Conservation (phyloP, 1,139 yeast genomes). For the Sugiyamaella grinbergsii region DNA sequence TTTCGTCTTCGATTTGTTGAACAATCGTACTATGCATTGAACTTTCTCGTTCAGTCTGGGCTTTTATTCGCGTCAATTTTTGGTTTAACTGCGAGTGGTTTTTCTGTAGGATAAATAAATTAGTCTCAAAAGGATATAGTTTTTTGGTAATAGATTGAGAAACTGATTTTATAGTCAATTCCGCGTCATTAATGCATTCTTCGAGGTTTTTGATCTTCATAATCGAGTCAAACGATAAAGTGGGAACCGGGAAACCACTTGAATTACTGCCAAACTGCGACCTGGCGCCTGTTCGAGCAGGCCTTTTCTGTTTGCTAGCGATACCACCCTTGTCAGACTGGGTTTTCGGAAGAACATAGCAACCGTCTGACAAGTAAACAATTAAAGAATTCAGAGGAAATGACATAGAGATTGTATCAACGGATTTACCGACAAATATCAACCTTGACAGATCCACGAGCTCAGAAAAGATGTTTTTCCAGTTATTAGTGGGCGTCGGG, state of each 20-base stretch:
- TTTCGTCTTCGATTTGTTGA: slow-evolving; percentile 21
- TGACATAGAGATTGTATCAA: slow-evolving; percentile 28
- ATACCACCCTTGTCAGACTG: not conserved
- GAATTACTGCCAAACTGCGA: slow-evolving; percentile 3
- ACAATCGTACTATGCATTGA: not conserved
- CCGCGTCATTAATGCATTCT: slow-evolving; percentile 47
- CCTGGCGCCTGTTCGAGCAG: not conserved
- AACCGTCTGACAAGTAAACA: slow-evolving; percentile 46
- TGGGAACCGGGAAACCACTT: slow-evolving; percentile 23
- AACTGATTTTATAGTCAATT: slow-evolving; percentile 36
- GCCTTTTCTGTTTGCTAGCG: not conserved
- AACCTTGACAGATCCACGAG: slow-evolving; percentile 27
- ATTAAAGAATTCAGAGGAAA: slow-evolving; percentile 42
- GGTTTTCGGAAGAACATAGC: slow-evolving; percentile 36
- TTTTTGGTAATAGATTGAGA: slow-evolving; percentile 13
- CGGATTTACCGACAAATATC: slow-evolving; percentile 32
- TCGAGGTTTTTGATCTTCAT: slow-evolving; percentile 52
- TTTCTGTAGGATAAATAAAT: slow-evolving; percentile 3
- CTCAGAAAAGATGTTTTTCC: slow-evolving; percentile 24
- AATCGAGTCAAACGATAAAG: slow-evolving; percentile 47
- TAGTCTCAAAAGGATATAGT: slow-evolving; percentile 2
- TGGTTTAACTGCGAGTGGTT: slow-evolving; percentile 14
- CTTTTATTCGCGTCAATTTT: slow-evolving; percentile 6
- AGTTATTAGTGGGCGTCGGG: slow-evolving; percentile 3
- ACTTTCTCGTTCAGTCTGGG: slow-evolving; percentile 12